phyloP scores from a whole-genome alignment of 1,284 basidiomycete genomes.

The Leccinum proximum region DNA sequence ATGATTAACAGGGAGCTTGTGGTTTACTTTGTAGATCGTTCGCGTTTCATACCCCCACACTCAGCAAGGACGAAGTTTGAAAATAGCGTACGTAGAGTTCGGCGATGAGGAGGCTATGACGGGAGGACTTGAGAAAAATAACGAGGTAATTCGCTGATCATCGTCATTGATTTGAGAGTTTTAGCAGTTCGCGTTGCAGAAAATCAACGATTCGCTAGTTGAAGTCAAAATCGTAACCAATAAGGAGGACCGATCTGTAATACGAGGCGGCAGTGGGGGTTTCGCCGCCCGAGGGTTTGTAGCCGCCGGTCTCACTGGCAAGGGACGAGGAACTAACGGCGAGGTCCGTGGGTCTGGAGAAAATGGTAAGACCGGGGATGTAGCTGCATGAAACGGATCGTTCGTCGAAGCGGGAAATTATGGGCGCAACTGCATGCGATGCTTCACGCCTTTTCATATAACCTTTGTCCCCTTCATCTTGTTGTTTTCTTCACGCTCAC shows the following conservation, averaged over 20 bases:
- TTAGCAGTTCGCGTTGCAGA: slow-evolving; percentile 38
- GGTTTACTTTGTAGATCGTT: slow-evolving; percentile 52
- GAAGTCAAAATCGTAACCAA: slow-evolving; percentile 71
- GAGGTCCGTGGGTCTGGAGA: slow-evolving; percentile 30
- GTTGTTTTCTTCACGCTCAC: slow-evolving; percentile 14
- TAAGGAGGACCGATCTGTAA: slow-evolving; percentile 43
- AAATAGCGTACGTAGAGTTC: slow-evolving; percentile 84
- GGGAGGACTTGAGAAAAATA: slow-evolving; percentile 67
- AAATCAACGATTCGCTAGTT: slow-evolving; percentile 59
- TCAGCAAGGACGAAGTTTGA: slow-evolving; percentile 45
- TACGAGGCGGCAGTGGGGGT: slow-evolving; percentile 43
- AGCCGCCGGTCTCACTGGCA: slow-evolving; percentile 61
- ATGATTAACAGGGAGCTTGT: slow-evolving; percentile 1
- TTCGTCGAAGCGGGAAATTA: slow-evolving; percentile 18
- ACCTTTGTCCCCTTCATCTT: slow-evolving; percentile 14
- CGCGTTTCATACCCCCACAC: slow-evolving; percentile 60
- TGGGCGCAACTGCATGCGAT: slow-evolving; percentile 17
- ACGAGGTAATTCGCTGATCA: slow-evolving; percentile 46
- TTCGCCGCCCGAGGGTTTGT: slow-evolving; percentile 63
- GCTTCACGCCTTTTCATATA: slow-evolving; percentile 20
- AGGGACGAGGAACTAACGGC: slow-evolving; percentile 32
- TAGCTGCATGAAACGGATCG: slow-evolving; percentile 22
- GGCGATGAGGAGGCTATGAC: slow-evolving; percentile 82
- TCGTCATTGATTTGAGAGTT: slow-evolving; percentile 2
- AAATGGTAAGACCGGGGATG: slow-evolving; percentile 25